phyloP scores from a whole-genome alignment of 768 basidiomycete genomes.

The Kwoniella newhampshirensis region DNA sequence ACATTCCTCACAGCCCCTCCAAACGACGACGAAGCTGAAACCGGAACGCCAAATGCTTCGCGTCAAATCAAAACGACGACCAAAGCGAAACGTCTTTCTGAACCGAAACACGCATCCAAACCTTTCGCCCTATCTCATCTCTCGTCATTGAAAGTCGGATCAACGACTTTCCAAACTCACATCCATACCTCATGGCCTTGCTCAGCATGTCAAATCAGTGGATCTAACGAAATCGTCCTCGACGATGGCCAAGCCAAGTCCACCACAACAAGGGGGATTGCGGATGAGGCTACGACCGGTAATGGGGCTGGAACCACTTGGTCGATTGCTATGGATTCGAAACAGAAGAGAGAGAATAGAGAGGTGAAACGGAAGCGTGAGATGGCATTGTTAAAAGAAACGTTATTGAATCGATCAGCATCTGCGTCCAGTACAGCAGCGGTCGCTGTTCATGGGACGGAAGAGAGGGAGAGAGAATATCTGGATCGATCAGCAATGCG shows the following conservation, averaged over 20 bases:
- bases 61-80: not conserved
- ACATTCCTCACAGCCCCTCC: conserved; percentile 28
- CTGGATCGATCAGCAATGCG: conserved; percentile 44
- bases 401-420: conserved; percentile 19
- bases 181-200: conserved; percentile 50
- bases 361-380: conserved; percentile 37
- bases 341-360: conserved; percentile 32
- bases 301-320: not conserved
- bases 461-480: conserved; percentile 21
- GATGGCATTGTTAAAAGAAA: conserved; percentile 34
- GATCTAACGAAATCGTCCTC: conserved; percentile 31
- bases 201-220: conserved; percentile 34
- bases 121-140: conserved; percentile 36
- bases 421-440: too few species aligned
- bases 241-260: conserved; percentile 27
- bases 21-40: not conserved
- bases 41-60: not conserved
- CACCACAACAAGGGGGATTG: not conserved
- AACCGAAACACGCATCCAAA: conserved; percentile 34
- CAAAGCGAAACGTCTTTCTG: conserved; percentile 31
- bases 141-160: conserved; percentile 32
- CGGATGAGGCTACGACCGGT: not conserved
- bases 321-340: conserved; percentile 26
- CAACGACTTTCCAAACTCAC: conserved; percentile 41
- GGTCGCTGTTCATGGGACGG: not conserved